Evolutionary conservation across 176 grass and related monocot genomes (phyloP).

Genomic region (Cenchrus purpureus): DNA sequence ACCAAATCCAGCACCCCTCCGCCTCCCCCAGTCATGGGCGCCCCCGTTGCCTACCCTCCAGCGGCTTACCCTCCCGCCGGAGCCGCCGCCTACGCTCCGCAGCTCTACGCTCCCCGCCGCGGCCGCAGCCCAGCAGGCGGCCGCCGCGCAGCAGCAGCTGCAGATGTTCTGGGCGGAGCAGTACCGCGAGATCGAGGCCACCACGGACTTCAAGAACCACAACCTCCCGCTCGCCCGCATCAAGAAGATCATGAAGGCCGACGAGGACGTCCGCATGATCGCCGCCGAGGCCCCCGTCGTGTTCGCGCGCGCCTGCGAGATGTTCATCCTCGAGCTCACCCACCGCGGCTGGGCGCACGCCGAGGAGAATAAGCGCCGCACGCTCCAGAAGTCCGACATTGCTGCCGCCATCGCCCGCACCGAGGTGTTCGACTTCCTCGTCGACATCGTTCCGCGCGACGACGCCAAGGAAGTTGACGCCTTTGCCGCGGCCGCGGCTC

Average conservation of each 20-base stretch:
- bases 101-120: slow-evolving; percentile 67
- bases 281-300: slow-evolving; percentile 89
- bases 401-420: slow-evolving; percentile 85
- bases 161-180: slow-evolving; percentile 97
- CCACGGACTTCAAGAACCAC: slow-evolving; percentile 87
- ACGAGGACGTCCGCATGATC: slow-evolving; percentile 96
- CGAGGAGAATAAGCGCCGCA: slow-evolving; percentile 93
- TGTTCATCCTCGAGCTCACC: slow-evolving; percentile 95
- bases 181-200: slow-evolving; percentile 84
- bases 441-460: slow-evolving; percentile 85
- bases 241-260: slow-evolving; percentile 99
- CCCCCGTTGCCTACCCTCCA: slow-evolving; percentile 59
- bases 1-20: slow-evolving; percentile 66
- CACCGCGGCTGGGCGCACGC: slow-evolving; percentile 89
- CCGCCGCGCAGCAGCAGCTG: slow-evolving; percentile 72
- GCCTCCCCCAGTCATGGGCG: slow-evolving; percentile 54
- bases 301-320: slow-evolving; percentile 88
- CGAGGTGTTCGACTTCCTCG: slow-evolving; percentile 93
- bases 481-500: slow-evolving; percentile 39
- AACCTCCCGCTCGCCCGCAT: slow-evolving; percentile 86
- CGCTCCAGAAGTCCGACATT: slow-evolving; percentile 93
- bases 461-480: slow-evolving; percentile 72
- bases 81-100: slow-evolving; percentile 41
- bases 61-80: slow-evolving; percentile 49
- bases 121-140: slow-evolving; percentile 50